phyloP scores from a whole-genome alignment of 352 stramenopile genomes.

The Pythium graminicola region DNA sequence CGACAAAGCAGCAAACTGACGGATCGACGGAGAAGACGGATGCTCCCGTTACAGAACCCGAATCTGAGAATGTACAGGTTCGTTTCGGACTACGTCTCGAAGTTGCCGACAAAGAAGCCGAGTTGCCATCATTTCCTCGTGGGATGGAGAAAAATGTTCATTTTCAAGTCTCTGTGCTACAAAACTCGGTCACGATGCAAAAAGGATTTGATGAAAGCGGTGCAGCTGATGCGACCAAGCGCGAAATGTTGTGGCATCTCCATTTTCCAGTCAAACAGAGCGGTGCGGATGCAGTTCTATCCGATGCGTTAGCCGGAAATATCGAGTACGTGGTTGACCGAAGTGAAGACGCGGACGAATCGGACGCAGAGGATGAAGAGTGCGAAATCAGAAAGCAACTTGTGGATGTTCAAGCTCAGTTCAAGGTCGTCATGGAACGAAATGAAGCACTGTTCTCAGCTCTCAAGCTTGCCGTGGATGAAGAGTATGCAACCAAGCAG shows the following conservation, averaged over 20 bases:
- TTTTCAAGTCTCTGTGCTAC: constrained; percentile 37
- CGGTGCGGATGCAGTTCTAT: constrained; percentile 30
- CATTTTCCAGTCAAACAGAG: constrained; percentile 48
- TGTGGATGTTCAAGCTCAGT: constrained; percentile 36
- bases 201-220: constrained; percentile 16
- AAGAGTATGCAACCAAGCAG: constrained; percentile 42
- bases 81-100: constrained; percentile 17
- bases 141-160: constrained; percentile 23
- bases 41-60: background rate
- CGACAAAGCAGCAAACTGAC: constrained; percentile 10
- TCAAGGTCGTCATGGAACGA: constrained; percentile 32
- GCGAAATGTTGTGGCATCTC: constrained; percentile 43
- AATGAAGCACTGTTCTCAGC: constrained; percentile 36
- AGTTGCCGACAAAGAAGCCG: constrained; percentile 15
- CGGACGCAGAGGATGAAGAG: constrained; percentile 41
- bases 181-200: constrained; percentile 36
- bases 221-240: constrained; percentile 1
- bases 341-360: constrained; percentile 34
- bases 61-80: constrained; percentile 7
- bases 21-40: background rate
- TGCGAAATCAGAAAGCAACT: constrained; percentile 56
- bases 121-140: constrained; percentile 2
- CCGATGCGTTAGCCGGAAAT: constrained; percentile 31
- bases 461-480: constrained; percentile 32
- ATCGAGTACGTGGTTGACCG: constrained; percentile 38